A percentile compares a stretch with the other conserved stretches of the same genome.
phyloP scores from a whole-genome alignment of 2,329 filamentous ascomycete species.

The Aspergillus sp. region DNA sequence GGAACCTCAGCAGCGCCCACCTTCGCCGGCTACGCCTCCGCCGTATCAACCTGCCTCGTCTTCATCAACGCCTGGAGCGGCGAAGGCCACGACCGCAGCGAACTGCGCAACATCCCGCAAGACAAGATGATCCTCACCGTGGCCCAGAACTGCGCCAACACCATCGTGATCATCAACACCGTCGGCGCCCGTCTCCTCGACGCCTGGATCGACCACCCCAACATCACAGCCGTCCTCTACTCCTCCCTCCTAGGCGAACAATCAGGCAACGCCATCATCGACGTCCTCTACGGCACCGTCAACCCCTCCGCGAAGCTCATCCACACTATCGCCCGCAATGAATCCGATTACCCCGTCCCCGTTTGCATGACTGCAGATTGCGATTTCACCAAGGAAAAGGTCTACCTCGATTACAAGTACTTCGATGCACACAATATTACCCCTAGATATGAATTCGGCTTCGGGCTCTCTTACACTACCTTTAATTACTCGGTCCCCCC shows the following conservation, averaged over 20 bases:
- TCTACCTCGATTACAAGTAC: slow-evolving; percentile 7
- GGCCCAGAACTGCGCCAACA: slow-evolving; percentile 61
- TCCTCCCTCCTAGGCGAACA: slow-evolving; percentile 65
- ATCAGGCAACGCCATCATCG: slow-evolving; percentile 56
- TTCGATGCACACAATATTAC: background rate
- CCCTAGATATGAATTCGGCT: background rate
- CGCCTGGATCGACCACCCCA: slow-evolving; percentile 61
- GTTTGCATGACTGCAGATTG: background rate
- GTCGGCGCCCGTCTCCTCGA: slow-evolving; percentile 59
- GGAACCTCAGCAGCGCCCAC: slow-evolving; percentile 41
- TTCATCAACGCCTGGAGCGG: slow-evolving; percentile 57
- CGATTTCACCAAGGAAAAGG: slow-evolving; percentile 5
- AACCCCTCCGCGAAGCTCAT: slow-evolving; percentile 33
- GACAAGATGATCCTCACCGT: slow-evolving; percentile 59
- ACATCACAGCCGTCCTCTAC: slow-evolving; percentile 63
- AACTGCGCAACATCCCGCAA: slow-evolving; percentile 41
- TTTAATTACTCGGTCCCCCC: background rate
- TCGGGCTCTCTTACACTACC: slow-evolving; percentile 5
- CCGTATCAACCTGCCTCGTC: slow-evolving; percentile 46
- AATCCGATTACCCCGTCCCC: slow-evolving; percentile 54
- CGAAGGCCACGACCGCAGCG: slow-evolving; percentile 38
- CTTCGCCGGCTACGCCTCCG: slow-evolving; percentile 56
- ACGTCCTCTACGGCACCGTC: slow-evolving; percentile 58
- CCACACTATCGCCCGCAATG: slow-evolving; percentile 60
- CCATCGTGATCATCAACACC: slow-evolving; percentile 65